Evolutionary conservation across 805 yeast species (phyloP), one percentile per base, ranked within the genome.

Genomic region (Wickerhamomyces ciferrii): DNA sequence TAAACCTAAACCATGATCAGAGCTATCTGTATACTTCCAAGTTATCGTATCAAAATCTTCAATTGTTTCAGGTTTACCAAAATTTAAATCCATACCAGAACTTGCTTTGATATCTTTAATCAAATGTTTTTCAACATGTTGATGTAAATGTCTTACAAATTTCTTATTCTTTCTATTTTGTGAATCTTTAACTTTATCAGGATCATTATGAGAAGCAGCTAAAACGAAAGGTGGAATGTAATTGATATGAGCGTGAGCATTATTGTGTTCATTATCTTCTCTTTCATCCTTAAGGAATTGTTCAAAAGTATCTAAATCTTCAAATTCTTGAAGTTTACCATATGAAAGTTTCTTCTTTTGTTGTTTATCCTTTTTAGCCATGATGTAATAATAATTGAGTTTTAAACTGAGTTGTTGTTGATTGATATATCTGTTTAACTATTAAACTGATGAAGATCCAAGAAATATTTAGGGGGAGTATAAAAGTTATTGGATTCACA

Each of bases 141-240:
- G 92, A 57, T 81, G 84, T 62, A 85, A 72, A 63, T 84, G 84
- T 61, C 92, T 74, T 49, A 79, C 79, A 60, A 83, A 85, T 65
- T 84, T 84, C 56, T 79, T 77, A 47, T 83, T 81, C 61, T 84
- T 79, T 50, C 84, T 80, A 65, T 84, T 84, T 72, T 78, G 81
- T 39, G 85, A 79, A 27, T 84, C 83, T 62, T 84, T 83, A 51
- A 84, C 77, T 60, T 81, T 83, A 44, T 84, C 90, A 48, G 81
- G 79, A 58, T 84, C 81, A 47, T 81, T 78, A 53, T 82, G 87
- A 50, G 82, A 76, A 47, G 80, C 84, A 52, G 76, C 75, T 62
- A 83, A 53, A 42, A 85, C 77, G 60, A 85, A 85, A 43, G 92
- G 92, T 19, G 94, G 94, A 58, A 79, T 72, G 65, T 85, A 85